Base-by-base conservation (phyloP, 2,329 filamentous ascomycete genomes). In the Knoxdaviesia proteae region DNA sequence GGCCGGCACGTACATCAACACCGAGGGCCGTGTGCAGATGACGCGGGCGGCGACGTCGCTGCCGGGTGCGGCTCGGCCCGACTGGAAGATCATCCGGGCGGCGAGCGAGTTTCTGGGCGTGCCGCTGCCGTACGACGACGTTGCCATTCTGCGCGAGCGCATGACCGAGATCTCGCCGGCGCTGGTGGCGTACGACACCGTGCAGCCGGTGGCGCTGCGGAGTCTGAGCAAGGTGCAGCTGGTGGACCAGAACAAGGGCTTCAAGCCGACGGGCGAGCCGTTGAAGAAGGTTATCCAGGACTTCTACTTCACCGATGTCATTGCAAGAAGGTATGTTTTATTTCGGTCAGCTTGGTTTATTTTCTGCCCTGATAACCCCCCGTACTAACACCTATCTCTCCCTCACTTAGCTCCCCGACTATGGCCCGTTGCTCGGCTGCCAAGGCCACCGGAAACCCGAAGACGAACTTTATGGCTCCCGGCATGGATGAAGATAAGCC, bases 1-100 rank as follows among this genome's bases (percentile, higher is more conserved):
- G 69, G 76, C 80, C 30, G 87, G 77, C 46, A 98, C 90, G 38
- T 98, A 93, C 56, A 75, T 98, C 63, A 98, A 96, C 74, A 96
- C 90, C 0, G 90, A 98, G 62, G 90, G 90, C 44, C 83, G 90
- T 53, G 84, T 90, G 29, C 90, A 98, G 65, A 80, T 94, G 68
- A 90, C 83, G 43, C 82, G 90, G 50, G 80, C 84, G 40, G 90
- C 90, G 32, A 92, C 86, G 35, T 82, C 81, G 39, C 69, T 94
- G 49, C 84, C 86, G 30, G 90, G 90, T 46, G 90, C 86, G 42
- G 77, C 88, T 44, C 77, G 90, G 56, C 88, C 90, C 49, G 90
- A 98, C 65, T 98, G 90, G 90, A 98, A 96, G 75, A 96, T 98
- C 55, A 77, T 98, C 52, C 84, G 90, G 49, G 90, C 90, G 11